Base-by-base conservation (phyloP, 1,139 yeast species). In the Pneumocystis sp. region DNA sequence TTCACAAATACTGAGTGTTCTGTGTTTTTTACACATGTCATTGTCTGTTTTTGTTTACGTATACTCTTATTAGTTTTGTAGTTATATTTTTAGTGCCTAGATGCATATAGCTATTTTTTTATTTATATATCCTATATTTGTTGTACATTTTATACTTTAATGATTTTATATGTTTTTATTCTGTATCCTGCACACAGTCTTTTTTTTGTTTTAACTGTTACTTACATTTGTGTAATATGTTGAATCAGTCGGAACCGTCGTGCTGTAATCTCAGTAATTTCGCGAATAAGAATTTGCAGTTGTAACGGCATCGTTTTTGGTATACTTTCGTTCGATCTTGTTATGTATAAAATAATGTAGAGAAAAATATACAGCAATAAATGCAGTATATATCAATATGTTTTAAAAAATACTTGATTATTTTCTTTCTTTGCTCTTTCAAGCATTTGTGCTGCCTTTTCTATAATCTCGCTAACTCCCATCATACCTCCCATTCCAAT, bases 401-500 rank as follows among this genome's bases (percentile, higher is more conserved):
- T 31, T 31, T 31, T 31, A 3, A 31, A 31, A 31, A 3, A 31
- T 31, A 5, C 3, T 31, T 5, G 5, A 31, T 31, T 31, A 5
- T 31, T 31, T 31, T 31, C 34, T 12, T 12, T 7, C 40, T 37
- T 12, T 7, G 40, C 40, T 12, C 2, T 12, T 12, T 37, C 34
- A 3, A 12, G 12, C 17, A 21, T 12, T 10, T 12, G 19, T 25
- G 17, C 4, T 12, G 25, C n/a, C 12, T 25, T 21, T n/a, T 40
- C 19, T 19, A 59, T 21, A 29, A 59, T 59, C 25, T 31, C 61
- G 5, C 5, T 15, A 3, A 25, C 17, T 12, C 93, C 97, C 72
- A 96, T 81, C 98, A 93, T 93, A 10, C 97, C 98, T 35, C 98
- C 98, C 79, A 84, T 87, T 2, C 98, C 98, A 67, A 93, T 89